A percentile compares a stretch with the other conserved stretches of the same genome.
Evolutionary conservation across 371 early-diverging fungal genomes (phyloP).

Genomic region (Dichotomocladium elegans): DNA sequence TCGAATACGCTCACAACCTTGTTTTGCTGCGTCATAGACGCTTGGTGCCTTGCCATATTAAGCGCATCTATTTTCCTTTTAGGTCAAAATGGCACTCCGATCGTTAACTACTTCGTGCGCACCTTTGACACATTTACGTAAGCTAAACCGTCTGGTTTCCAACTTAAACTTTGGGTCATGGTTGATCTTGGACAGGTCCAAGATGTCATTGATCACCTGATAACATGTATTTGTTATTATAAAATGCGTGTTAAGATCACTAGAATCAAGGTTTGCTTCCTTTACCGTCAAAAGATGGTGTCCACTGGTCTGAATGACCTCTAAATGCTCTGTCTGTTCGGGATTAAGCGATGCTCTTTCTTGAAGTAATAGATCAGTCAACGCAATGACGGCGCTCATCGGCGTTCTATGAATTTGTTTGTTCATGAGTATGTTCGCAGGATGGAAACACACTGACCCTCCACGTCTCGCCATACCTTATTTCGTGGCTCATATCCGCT

Average conservation of each 20-base stretch:
- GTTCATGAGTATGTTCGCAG: no score
- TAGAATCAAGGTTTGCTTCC: background rate
- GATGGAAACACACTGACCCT: background rate
- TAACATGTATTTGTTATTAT: background rate
- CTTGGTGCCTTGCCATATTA: conserved; percentile 50
- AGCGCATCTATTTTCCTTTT: conserved; percentile 29
- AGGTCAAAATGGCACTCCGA: background rate
- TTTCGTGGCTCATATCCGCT: conserved; percentile 57
- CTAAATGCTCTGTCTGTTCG: conserved; percentile 54
- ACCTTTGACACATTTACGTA: conserved; percentile 62
- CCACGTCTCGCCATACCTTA: conserved; percentile 18
- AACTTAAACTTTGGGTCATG: conserved; percentile 59
- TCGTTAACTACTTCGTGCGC: background rate
- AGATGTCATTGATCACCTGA: conserved; percentile 61
- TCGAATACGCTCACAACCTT: conserved; percentile 49
- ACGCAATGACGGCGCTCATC: conserved; percentile 61
- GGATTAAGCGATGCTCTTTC: conserved; percentile 46
- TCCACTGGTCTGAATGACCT: conserved; percentile 59
- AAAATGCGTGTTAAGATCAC: no score
- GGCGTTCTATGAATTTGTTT: conserved; percentile 56
- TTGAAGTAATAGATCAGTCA: conserved; percentile 52
- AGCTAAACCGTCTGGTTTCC: conserved; percentile 49
- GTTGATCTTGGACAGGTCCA: conserved; percentile 58
- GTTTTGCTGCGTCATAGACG: conserved; percentile 39
- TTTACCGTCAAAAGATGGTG: conserved; percentile 56